Evolutionary conservation across 352 stramenopile genomes (phyloP), one percentile per base, ranked within the genome.

Genomic region (Thalassiosira sp.): DNA sequence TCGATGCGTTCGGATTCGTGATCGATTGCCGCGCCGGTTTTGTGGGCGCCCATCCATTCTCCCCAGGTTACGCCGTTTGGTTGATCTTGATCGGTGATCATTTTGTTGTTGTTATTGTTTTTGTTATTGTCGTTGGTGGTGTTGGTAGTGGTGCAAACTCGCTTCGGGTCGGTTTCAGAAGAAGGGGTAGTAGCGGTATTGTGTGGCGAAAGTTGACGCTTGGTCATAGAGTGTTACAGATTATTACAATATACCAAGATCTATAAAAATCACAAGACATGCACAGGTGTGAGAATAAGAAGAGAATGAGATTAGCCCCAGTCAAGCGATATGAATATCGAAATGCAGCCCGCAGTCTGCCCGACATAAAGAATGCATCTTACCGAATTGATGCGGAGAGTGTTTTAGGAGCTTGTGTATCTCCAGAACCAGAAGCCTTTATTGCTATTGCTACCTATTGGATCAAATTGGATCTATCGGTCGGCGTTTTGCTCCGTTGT

Each of bases 1-100:
- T 87, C 80, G 46, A 87, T 80, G 5, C 80, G 65, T 56, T 87
- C 80, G 24, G 76, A 52, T 62, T 87, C 80, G 18, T 85, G 40
- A 53, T 87, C 80, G 20, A 85, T 48, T 1, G 40, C 56, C 18
- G 22, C 53, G 6, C 72, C 72, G 1, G 70, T 79, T 67, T 85
- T 85, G 71, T 82, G 68, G 37, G 67, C 22, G 27, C 67, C 76
- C 65, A 87, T 79, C 70, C 71, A 83, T 7, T 68, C 46, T 27
- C 80, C 80, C 80, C 80, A 87, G 20, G 20, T 72, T 42, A 79
- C 54, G 49, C 8, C 40, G 56, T 25, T 35, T 28, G 3, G 25
- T n/a, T n/a, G n/a, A n/a, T n/a, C n/a, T n/a, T n/a, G n/a, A 18
- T 35, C 13, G 20, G 25, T 22, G n/a, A 28, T 54, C 52, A 64